Evolutionary conservation across 768 basidiomycete genomes (phyloP).

Genomic region (Russula vinacea): DNA sequence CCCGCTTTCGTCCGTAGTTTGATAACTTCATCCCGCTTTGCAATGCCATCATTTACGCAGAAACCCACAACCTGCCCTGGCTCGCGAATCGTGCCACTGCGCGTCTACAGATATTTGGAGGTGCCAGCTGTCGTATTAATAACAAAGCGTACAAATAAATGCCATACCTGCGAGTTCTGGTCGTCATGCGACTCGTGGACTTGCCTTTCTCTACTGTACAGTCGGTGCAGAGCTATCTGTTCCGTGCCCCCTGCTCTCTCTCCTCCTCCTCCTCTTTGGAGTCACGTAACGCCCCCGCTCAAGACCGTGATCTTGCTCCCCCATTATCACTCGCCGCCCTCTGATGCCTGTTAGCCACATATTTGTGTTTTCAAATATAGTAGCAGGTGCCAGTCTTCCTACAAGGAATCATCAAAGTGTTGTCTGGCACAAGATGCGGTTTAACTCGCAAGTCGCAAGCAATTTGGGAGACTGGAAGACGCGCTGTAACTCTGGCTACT

Average conservation of each 20-base stretch:
- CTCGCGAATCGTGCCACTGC: no score
- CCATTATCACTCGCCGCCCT: not conserved
- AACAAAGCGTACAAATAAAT: no score
- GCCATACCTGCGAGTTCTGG: no score
- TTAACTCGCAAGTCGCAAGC: conserved; percentile 16
- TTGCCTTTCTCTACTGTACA: not conserved
- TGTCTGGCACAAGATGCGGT: not conserved
- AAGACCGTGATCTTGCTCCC: not conserved
- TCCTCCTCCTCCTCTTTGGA: not conserved
- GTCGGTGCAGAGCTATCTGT: not conserved
- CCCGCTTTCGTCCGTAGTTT: no score
- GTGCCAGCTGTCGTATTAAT: no score
- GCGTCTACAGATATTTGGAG: no score
- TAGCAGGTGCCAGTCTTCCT: not conserved
- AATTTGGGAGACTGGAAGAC: conserved; percentile 10
- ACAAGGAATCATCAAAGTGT: no score
- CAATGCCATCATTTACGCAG: no score
- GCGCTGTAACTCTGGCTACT: conserved; percentile 12
- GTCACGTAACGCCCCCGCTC: not conserved
- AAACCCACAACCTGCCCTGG: no score
- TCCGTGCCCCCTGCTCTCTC: not conserved
- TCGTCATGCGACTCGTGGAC: not conserved
- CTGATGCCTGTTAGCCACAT: not conserved
- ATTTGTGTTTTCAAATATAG: not conserved
- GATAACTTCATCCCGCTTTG: no score